phyloP scores from a whole-genome alignment of 2,329 filamentous ascomycete species.

The Drechslerella coelobrocha region DNA sequence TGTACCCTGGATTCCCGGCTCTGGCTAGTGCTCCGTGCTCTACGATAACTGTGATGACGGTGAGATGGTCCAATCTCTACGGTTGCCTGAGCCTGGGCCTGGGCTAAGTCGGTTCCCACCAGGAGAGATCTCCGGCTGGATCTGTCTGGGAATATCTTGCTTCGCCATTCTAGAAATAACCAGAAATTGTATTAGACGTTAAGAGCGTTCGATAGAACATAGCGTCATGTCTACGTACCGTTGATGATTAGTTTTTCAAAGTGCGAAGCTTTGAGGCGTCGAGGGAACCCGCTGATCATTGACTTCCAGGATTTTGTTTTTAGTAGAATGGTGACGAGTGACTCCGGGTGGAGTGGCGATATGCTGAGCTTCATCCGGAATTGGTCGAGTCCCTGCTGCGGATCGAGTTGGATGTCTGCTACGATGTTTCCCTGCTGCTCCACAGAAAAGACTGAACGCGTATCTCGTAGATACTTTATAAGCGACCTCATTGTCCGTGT shows the following conservation, averaged over 20 bases:
- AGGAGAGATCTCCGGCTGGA: no score
- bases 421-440: not conserved
- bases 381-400: not conserved
- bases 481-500: not conserved
- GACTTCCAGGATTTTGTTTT: not conserved
- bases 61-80: no score
- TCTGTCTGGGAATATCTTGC: not conserved
- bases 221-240: not conserved
- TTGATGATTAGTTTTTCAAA: not conserved
- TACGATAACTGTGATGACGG: no score
- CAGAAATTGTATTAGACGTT: not conserved
- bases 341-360: not conserved
- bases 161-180: conserved; percentile 3
- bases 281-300: conserved; percentile 4
- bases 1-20: no score
- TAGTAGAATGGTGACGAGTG: not conserved
- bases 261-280: not conserved
- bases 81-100: no score
- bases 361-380: not conserved
- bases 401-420: not conserved
- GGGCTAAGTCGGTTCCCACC: no score
- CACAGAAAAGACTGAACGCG: not conserved
- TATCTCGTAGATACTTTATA: not conserved
- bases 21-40: no score
- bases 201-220: not conserved